Evolutionary conservation across 2,329 filamentous ascomycete species (phyloP), one percentile per base, ranked within the genome.

Genomic region (Phaeosphaeriaceae sp.): DNA sequence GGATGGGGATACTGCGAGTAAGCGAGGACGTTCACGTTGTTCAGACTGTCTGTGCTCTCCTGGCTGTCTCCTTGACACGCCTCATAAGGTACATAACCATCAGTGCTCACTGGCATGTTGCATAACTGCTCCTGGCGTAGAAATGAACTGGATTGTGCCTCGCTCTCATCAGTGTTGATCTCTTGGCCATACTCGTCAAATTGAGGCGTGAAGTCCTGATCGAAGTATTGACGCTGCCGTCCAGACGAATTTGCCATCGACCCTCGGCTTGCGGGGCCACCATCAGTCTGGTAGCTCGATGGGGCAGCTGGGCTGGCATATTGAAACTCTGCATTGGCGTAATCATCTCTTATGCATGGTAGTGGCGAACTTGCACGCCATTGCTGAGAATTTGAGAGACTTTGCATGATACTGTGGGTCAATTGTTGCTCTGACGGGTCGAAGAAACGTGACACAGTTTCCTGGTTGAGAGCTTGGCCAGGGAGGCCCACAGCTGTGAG

Each of bases 281-380:
- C 24, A 24, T 53, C 21, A 32, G 40, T 23, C 24, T 53, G 15
- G 42, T 47, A 22, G 7, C 24, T 32, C 11, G 51, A 15, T 22
- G 51, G 35, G 13, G 10, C 40, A 23, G 44, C 11, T 23, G 44
- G 51, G 24, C 51, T 53, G 11, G 42, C 51, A 10, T 30, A 32
- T 21, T 22, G 40, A 19, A 53, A 35, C 10, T 35, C n/a, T 6
- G 15, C 42, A 19, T 53, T 47, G 21, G 23, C 51, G 21, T 53
- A 47, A 19, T 53, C 51, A 10, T 53, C 51, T 13, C 17, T 30
- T 13, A 68, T 68, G 6, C 56, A 61, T 40, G 61, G 65, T 8
- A 66, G 53, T n/a, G 65, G 54, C 3, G 60, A 60, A 15, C 58
- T 63, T 46, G 51, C 52, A 23, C 60, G 65, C 52, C 51, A 55